Evolutionary conservation across 208 protist species (phyloP), one percentile per base, ranked within the genome.

Genomic region (Crithidia mellificae): DNA sequence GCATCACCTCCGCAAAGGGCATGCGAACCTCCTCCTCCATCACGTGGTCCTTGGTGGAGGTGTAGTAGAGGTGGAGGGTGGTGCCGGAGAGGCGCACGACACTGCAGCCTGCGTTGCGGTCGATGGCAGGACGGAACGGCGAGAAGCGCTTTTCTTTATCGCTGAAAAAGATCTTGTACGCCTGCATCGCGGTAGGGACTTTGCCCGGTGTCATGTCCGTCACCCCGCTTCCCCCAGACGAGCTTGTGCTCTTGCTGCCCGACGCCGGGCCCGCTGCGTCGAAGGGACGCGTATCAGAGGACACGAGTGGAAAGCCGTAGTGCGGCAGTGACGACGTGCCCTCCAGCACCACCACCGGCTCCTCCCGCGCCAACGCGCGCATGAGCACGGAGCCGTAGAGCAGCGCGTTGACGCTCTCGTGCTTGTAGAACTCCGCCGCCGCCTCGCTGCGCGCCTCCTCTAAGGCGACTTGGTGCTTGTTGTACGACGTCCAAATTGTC

Each of bases 51-150:
- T 91, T 94, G 25, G 84, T 59, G 43, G 78, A 87, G n/a, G 89
- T 94, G 56, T 92, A 86, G 71, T 94, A 92, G 25, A 94, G 75
- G 66, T 94, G 89, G 54, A 94, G 72, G 20, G 86, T 89, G 30
- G 77, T 85, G 27, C 84, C 84, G 22, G 78, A 82, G 32, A 94
- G 58, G 39, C 74, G 76, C n/a, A 84, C 84, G 2, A 94, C 89
- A 55, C 85, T 85, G 69, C 89, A 92, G 47, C 86, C 84, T 1
- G 65, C 77, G 68, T 91, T 94, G 30, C 38, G 63, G 27, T 92
- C 89, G 19, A 94, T 68, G 3, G 59, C 41, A 19, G 89, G 86
- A 27, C 81, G 82, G 65, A 94, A 87, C 6, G 89, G 85, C 7
- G 84, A 85, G 62, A 78, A 79, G 27, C 77, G 75, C 50, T 62